Base-by-base conservation (phyloP, 768 basidiomycete species). In the Termitomyces sp. region DNA sequence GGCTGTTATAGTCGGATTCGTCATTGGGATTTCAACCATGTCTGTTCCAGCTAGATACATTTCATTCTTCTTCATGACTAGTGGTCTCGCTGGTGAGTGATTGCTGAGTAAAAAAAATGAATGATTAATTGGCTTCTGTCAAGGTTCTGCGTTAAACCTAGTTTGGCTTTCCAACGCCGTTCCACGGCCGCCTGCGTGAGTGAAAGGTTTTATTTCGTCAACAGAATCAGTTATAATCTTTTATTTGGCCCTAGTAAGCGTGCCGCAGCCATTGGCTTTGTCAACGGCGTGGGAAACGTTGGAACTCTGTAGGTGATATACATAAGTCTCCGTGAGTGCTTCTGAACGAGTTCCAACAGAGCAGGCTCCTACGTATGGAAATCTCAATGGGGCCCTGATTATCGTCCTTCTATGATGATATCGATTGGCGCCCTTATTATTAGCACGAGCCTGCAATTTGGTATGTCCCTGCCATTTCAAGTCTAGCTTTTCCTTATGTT, bases 111-210 rank as follows among this genome's bases (percentile, higher is more conserved):
- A 1, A 22, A 2, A 40, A 33, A n/a, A 10, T 38, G 18, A 14
- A 28, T 53, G 20, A 28, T 40, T 38, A 13, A 41, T 41, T 14
- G 20, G 40, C 46, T 16, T 2, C 6, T 18, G 20, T 24, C 20
- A 30, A 77, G 77, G 75, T 2, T 72, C 73, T 57, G 71, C 74
- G 5, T 70, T 79, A 70, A 81, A 76, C 0, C 64, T 81, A 16
- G 84, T 86, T 0, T 87, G 86, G 85, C 78, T 85, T 3, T 78
- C 82, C 0, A 86, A 85, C 59, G 72, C 78, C 1, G 67, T 86
- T 33, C 80, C 83, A n/a, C 76, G 86, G 3, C 85, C 86, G 22
- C 84, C 85, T 1, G 76, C 81, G 60, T 83, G 74, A 62, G 63
- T 56, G 11, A 14, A 10, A 36, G 7, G 3, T 28, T 45, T 40